Percentiles rank a stretch among this genome's conserved stretches.
phyloP scores from a whole-genome alignment of 495 filamentous ascomycete genomes.

The Bombardia bombarda region DNA sequence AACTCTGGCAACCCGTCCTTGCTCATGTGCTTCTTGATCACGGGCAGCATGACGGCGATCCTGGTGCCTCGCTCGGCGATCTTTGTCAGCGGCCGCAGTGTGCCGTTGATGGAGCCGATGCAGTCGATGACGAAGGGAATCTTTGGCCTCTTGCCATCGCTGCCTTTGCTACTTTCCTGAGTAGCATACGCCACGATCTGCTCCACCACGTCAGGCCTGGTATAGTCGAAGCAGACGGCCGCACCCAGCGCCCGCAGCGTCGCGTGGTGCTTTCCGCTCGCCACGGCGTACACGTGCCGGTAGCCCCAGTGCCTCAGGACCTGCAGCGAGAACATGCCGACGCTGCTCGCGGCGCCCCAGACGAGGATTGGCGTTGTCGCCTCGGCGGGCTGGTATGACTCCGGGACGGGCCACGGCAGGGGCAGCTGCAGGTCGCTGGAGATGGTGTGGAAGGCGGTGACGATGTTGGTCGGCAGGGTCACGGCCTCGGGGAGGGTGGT shows the following conservation, averaged over 20 bases:
- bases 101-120: conserved; percentile 39
- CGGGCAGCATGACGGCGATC: conserved; percentile 45
- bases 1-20: conserved; percentile 28
- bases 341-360: conserved; percentile 46
- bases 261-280: conserved; percentile 35
- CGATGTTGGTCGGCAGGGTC: conserved; percentile 42
- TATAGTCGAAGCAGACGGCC: conserved; percentile 40
- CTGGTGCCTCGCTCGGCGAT: conserved; percentile 35
- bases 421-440: conserved; percentile 34
- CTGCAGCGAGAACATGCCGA: conserved; percentile 42
- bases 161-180: neutral
- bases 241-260: conserved; percentile 34
- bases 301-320: conserved; percentile 44
- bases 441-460: conserved; percentile 43
- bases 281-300: conserved; percentile 36
- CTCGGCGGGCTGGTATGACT: conserved; percentile 18
- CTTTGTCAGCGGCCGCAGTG: conserved; percentile 31
- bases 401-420: conserved; percentile 39
- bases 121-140: conserved; percentile 44
- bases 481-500: conserved; percentile 36
- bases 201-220: conserved; percentile 23
- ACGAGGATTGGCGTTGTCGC: conserved; percentile 34
- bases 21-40: conserved; percentile 37
- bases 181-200: conserved; percentile 19
- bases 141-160: conserved; percentile 3